Percentiles rank a stretch among this genome's conserved stretches.
Conservation (phyloP, 345 rosid species). For the Lumnitzera littorea region DNA sequence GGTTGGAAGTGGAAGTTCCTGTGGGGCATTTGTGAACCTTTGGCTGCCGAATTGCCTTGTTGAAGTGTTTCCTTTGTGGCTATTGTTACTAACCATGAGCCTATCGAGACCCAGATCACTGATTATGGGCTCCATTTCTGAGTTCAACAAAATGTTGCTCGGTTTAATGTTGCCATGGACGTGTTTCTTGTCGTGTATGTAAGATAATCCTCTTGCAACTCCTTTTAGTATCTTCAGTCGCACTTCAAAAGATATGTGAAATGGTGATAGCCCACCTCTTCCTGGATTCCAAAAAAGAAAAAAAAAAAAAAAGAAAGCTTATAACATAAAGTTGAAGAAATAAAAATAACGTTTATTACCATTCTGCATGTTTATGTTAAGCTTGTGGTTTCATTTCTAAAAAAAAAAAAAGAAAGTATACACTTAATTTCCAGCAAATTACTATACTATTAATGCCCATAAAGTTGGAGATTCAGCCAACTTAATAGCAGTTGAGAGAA, state of each 20-base stretch:
- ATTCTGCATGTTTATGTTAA: too few species aligned
- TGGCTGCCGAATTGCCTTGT: slow-evolving; percentile 25
- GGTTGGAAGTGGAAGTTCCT: slow-evolving; percentile 7
- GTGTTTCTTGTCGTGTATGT: slow-evolving; percentile 71
- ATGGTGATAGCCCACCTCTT: slow-evolving; percentile 44
- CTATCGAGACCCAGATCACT: slow-evolving; percentile 66
- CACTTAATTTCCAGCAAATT: too few species aligned
- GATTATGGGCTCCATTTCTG: slow-evolving; percentile 57
- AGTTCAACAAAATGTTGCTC: slow-evolving; percentile 56
- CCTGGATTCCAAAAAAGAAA: slow-evolving; percentile 14
- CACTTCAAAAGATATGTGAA: slow-evolving; percentile 36
- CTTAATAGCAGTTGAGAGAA: too few species aligned
- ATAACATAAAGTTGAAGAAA: too few species aligned
- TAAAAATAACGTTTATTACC: too few species aligned
- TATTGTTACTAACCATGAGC: slow-evolving; percentile 23
- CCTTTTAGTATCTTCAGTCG: slow-evolving; percentile 81
- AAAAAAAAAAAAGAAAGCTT: background rate
- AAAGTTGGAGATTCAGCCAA: too few species aligned
- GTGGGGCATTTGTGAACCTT: slow-evolving; percentile 18
- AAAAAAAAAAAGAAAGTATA: too few species aligned
- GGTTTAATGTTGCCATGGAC: slow-evolving; percentile 84
- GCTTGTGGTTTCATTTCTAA: too few species aligned
- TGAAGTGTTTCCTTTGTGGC: slow-evolving; percentile 14
- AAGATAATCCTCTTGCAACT: slow-evolving; percentile 64
- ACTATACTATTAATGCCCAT: too few species aligned